phyloP scores from a whole-genome alignment of 805 yeast species.

The Zygosaccharomyces lentus region DNA sequence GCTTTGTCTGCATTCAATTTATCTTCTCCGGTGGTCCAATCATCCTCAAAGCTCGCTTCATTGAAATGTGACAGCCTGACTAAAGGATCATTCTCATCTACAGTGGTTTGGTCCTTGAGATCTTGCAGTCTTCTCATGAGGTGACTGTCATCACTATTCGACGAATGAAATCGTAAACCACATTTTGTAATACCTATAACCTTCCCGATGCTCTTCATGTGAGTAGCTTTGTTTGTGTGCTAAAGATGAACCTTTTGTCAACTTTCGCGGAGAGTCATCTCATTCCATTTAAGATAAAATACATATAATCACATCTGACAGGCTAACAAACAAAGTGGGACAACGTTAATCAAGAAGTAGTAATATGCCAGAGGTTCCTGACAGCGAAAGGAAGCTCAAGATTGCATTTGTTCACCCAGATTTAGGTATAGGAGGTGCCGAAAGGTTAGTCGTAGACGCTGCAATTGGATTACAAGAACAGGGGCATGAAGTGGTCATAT shows the following conservation, averaged over 20 bases:
- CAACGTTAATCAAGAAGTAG: too few species aligned
- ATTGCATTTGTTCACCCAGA: conserved; percentile 94
- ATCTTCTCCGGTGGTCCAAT: conserved; percentile 28
- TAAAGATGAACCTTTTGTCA: not conserved
- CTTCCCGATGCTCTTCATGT: not conserved
- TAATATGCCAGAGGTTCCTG: not conserved
- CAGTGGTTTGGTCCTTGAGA: conserved; percentile 23
- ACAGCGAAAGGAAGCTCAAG: conserved; percentile 34
- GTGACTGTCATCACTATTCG: conserved; percentile 19
- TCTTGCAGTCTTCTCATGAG: conserved; percentile 27
- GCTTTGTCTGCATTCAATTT: conserved; percentile 40
- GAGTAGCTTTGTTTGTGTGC: not conserved
- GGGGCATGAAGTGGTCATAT: conserved; percentile 61
- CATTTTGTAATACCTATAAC: not conserved
- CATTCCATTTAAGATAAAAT: not conserved
- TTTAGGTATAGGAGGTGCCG: conserved; percentile 97
- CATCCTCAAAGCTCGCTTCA: conserved; percentile 20
- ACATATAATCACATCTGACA: not conserved
- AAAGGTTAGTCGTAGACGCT: conserved; percentile 91
- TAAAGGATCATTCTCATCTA: conserved; percentile 27
- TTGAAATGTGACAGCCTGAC: conserved; percentile 13
- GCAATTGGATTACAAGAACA: conserved; percentile 77
- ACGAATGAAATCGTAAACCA: conserved; percentile 6
- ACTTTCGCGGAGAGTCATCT: not conserved
- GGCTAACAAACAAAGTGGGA: not conserved